Evolutionary conservation across 1,139 yeast species (phyloP), one percentile per base, ranked within the genome.

Genomic region (Arxiozyma bovina): DNA sequence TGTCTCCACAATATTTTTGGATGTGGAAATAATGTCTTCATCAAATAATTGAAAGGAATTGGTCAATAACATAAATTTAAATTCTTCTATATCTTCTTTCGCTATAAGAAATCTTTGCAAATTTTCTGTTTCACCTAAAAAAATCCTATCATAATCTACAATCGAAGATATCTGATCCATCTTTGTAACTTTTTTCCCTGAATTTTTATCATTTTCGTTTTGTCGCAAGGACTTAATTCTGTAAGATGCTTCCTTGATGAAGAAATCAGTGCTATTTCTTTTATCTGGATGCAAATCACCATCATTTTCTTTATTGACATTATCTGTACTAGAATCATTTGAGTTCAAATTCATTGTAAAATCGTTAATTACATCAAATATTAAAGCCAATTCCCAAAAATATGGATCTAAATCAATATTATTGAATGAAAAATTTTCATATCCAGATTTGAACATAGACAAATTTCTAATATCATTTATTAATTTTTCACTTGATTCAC

Each of bases 361-460:
- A 49, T 71, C 68, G 18, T 77, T 67, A 23, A 81, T 60, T 7
- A 80, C 75, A 58, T 82, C 84, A 58, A 79, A 78, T 49, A 84
- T 72, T 55, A 81, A 61, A 1, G 91, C 80, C 51, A 87, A 73
- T 61, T 84, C 87, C 41, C 80, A 65, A 40, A 91, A 82, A 52
- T 84, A 76, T 15, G 82, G 79, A 30, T 86, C 79, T 52, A 89
- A 73, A 65, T 85, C 88, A 34, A 83, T 73, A 59, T 80, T 78
- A 44, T 82, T 77, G 63, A 89, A 87, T 0, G 94, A 83, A 42
- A 66, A 55, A 7, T 69, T 70, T 63, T 72, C 55, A 68, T 72
- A 66, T 71, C 78, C 70, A 50, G 69, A 54, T 11, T 47, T 50
- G 22, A 61, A 55, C 47, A 58, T 62, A 1, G 73, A 68, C 58